Base-by-base conservation (phyloP, 306 rosid species). In the Betula pendula region DNA sequence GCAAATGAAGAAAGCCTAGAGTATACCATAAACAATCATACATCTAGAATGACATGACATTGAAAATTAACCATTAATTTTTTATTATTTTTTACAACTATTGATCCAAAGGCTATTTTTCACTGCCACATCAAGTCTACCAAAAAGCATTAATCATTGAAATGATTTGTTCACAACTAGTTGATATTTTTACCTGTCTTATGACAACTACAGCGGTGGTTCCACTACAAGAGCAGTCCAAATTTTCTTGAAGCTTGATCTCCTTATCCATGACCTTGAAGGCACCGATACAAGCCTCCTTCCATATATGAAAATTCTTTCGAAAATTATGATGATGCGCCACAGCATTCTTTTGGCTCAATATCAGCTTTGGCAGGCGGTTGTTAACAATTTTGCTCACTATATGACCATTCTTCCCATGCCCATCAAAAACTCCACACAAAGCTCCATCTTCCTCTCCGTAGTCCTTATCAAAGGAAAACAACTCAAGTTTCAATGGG, bases 361-460 rank as follows among this genome's bases (percentile, higher is more conserved):
- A 78, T 43, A 89, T 74, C 31, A 91, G 84, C 20, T 77, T 75
- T 6, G 94, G 86, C 22, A 93, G 77, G 50, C 60, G 68, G 25
- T 8, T 77, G 40, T 79, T 89, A 48, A 89, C 92, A 25, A 89
- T 55, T 72, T 87, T 82, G 86, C 94, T 91, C 65, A 88, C 93
- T 59, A 40, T n/a, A 65, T 83, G 94, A 53, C 98, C 98, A 69
- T 85, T 80, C 74, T 22, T 76, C 71, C 98, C 98, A 87, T 90
- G 98, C 38, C 98, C 98, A 78, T 93, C 96, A 81, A 89, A 89
- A 19, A 91, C 96, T 12, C 96, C 96, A 72, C 89, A 80, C 65
- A 85, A 82, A 51, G 79, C 73, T 55, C 81, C 87, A 72, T 70
- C 86, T 78, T 77, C 79, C 19, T 0, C 75, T 65, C 89, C 92